Base-by-base conservation (phyloP, 106 monocot species). In the Dendrobium nobile region DNA sequence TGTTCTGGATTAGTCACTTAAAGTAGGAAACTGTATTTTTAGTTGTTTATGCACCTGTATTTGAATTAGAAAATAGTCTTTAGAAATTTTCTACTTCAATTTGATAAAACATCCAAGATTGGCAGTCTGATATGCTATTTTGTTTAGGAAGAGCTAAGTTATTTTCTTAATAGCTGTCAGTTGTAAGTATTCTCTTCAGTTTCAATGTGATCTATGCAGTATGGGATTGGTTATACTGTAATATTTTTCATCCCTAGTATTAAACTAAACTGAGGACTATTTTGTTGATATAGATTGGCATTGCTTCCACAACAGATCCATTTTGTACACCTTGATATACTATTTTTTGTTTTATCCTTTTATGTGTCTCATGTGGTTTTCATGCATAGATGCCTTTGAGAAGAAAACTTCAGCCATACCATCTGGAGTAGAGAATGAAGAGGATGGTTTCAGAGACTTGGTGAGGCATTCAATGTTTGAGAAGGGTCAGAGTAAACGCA, bases 401-500 rank as follows among this genome's bases (percentile, higher is more conserved):
- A 67, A 97, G 75, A 97, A 90, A 81, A 76, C 54, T 81, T 72
- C 84, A 67, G 41, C 37, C 31, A 86, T 77, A 22, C 44, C 80
- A 22, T 77, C 81, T 68, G 87, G 78, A 27, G 84, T 83, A 56
- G 88, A 43, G 67, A 84, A 89, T 79, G 93, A 91, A 77, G 90
- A 88, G 48, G 87, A 97, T 84, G 96, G 96, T 0, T 86, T 94
- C 78, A 90, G 96, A 88, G 94, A 94, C 68, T 75, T 94, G 77
- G 94, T 85, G 10, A 84, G 96, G 74, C 96, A 97, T 83, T 89
- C 96, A 54, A 97, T 97, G 96, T 97, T 97, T 77, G 94, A 92
- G 28, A 97, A 97, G 82, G 96, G 96, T n/a, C 96, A 97, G 80
- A 97, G 96, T 82, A 97, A 92, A 78, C 88, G 96, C 73, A 97